Evolutionary conservation across 2,329 filamentous ascomycete species (phyloP), one percentile per base, ranked within the genome.

Genomic region (Colletotrichum liaoningense): DNA sequence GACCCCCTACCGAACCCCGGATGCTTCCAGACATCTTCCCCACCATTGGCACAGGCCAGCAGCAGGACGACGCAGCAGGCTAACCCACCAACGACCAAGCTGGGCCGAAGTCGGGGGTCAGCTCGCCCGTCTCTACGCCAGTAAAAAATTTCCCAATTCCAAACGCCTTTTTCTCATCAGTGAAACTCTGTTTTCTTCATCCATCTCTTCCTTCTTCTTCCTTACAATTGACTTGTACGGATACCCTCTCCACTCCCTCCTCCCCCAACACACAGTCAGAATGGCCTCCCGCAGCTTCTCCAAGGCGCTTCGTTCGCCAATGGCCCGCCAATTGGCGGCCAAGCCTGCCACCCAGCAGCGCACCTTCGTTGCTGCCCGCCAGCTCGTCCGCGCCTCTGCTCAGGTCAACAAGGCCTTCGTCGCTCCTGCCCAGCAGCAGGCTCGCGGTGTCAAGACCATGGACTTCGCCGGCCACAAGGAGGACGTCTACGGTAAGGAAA

Each of bases 391-490:
- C 77, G 86, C 87, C 75, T 86, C 88, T 78, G 87, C 88, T 77
- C 87, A 75, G 73, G 74, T 74, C 33, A 67, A 59, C 66, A 75
- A 75, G 69, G 74, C 86, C 76, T 84, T 87, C 62, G 83, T 85
- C 78, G 86, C 83, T 75, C 82, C 84, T 77, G 81, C 81, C 69
- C 88, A 91, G 84, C 88, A 91, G 84, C 93, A 95, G 88, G 88
- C 90, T 78, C 93, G 97, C 83, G 97, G 97, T 85, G 87, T 98
- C 83, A 98, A 99, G 94, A 98, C 96, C 80, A 96, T 99, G 86
- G 95, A 98, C 92, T 99, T 99, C 86, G 97, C 97, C 79, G 97
- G 95, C 81, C 90, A 90, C 83, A 96, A 97, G 89, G 97, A 99
- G 91, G 91, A 93, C 78, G 97, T 99, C 84, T 98, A 94, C 84